Percentiles rank a stretch among this genome's conserved stretches.
phyloP scores from a whole-genome alignment of 2,329 filamentous ascomycete genomes.

The Ceratocystis destructans region DNA sequence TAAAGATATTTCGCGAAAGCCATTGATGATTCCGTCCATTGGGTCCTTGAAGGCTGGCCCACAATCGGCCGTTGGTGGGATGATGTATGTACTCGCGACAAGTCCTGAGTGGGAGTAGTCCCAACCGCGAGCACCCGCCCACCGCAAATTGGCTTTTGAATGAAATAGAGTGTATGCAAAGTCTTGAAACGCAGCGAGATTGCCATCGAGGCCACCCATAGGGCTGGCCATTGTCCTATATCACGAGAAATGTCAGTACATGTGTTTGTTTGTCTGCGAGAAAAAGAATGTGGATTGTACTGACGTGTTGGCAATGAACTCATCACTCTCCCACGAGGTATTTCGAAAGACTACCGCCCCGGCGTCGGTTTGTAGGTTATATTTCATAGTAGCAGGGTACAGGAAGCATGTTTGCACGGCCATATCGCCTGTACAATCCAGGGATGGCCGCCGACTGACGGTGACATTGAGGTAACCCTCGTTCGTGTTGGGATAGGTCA shows the following conservation, averaged over 20 bases:
- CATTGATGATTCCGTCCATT: conserved; percentile 17
- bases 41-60: conserved; percentile 17
- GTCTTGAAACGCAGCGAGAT: conserved; percentile 16
- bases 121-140: conserved; percentile 17
- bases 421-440: conserved; percentile 14
- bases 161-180: conserved; percentile 15
- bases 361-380: conserved; percentile 10
- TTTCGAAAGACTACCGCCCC: conserved; percentile 13
- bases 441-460: conserved; percentile 13
- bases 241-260: background rate
- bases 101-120: conserved; percentile 15
- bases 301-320: conserved; percentile 12
- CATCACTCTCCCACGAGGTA: conserved; percentile 15
- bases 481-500: background rate
- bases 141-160: conserved; percentile 12
- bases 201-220: conserved; percentile 13
- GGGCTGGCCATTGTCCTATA: conserved; percentile 9
- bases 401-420: conserved; percentile 17
- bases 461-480: conserved; percentile 18
- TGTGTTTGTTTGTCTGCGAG: background rate
- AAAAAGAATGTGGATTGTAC: background rate
- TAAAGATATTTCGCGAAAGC: conserved; percentile 15
- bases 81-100: conserved; percentile 16
- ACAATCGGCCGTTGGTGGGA: conserved; percentile 11
- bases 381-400: conserved; percentile 16